Evolutionary conservation across 2,329 filamentous ascomycete species (phyloP).

Genomic region (Fusarium hainanense): DNA sequence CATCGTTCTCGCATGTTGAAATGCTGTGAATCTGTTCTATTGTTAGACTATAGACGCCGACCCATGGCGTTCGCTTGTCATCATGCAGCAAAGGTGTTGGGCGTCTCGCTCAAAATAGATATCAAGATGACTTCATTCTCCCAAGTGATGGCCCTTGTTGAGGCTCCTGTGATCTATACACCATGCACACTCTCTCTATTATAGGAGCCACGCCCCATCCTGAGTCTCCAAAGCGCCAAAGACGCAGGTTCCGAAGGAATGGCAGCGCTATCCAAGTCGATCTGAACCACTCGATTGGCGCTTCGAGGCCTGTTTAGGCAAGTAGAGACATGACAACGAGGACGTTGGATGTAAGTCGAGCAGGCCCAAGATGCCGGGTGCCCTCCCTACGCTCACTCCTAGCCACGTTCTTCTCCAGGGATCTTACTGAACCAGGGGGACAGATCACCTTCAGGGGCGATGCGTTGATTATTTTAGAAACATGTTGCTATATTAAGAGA

Average conservation of each 20-base stretch:
- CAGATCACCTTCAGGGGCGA: slow-evolving; percentile 4
- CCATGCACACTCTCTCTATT: slow-evolving; percentile 26
- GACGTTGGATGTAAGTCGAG: slow-evolving; percentile 15
- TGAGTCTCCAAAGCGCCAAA: slow-evolving; percentile 27
- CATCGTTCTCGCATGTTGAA: slow-evolving; percentile 17
- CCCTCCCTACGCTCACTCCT: slow-evolving; percentile 17
- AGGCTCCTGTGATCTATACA: slow-evolving; percentile 31
- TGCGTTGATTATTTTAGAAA: slow-evolving; percentile 34
- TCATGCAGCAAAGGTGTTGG: slow-evolving; percentile 26
- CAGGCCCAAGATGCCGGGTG: slow-evolving; percentile 17
- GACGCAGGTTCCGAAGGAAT: slow-evolving; percentile 20
- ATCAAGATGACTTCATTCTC: slow-evolving; percentile 16
- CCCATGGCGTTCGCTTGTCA: slow-evolving; percentile 6
- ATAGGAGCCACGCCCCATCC: slow-evolving; percentile 14
- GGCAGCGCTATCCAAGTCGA: slow-evolving; percentile 32
- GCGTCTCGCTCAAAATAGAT: slow-evolving; percentile 35
- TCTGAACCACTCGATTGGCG: slow-evolving; percentile 35
- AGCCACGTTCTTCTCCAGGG: slow-evolving; percentile 7
- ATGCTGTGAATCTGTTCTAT: slow-evolving; percentile 4
- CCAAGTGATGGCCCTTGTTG: slow-evolving; percentile 15
- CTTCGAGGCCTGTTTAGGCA: slow-evolving; percentile 30
- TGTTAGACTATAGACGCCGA: slow-evolving; percentile 30
- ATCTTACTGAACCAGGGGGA: slow-evolving; percentile 2
- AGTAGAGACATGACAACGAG: slow-evolving; percentile 17
- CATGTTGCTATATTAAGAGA: slow-evolving; percentile 52